phyloP scores from a whole-genome alignment of 495 filamentous ascomycete species.

The Tuber indicum region DNA sequence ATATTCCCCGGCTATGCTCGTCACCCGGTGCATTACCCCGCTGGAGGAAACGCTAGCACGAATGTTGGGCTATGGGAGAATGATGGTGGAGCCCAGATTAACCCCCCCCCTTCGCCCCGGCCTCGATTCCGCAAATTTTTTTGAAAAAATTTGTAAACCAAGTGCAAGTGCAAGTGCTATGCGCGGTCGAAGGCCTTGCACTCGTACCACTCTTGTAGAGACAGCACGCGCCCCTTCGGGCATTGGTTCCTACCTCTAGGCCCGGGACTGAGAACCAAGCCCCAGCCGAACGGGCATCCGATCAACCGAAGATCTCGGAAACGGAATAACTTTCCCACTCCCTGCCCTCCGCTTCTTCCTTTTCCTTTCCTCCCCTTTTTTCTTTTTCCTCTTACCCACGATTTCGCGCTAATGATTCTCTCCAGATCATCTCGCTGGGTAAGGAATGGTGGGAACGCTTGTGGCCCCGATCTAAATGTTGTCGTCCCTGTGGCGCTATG shows the following conservation, averaged over 20 bases:
- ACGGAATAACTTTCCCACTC: background rate
- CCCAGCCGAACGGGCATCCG: background rate
- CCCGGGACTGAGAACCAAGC: background rate
- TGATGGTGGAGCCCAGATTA: background rate
- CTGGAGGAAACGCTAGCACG: background rate
- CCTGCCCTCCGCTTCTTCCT: background rate
- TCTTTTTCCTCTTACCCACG: background rate
- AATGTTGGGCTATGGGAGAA: background rate
- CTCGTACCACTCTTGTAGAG: background rate
- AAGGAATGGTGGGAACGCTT: background rate
- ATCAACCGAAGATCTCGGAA: constrained; percentile 1
- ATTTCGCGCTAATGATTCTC: background rate
- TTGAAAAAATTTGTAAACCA: background rate
- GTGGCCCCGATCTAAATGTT: background rate
- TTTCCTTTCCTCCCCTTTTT: background rate
- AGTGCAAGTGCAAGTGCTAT: background rate
- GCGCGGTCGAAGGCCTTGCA: background rate
- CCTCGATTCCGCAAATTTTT: background rate
- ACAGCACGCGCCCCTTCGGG: background rate
- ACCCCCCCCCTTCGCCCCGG: background rate
- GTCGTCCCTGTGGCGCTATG: background rate
- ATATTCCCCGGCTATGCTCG: background rate
- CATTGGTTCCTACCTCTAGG: background rate
- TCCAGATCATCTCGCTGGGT: background rate
- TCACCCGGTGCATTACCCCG: background rate